These are phyloP conservation scores for Colletotrichum sp. DNA, from an alignment of 2,329 filamentous ascomycete genomes.

Conservation along the genomic window DNA sequence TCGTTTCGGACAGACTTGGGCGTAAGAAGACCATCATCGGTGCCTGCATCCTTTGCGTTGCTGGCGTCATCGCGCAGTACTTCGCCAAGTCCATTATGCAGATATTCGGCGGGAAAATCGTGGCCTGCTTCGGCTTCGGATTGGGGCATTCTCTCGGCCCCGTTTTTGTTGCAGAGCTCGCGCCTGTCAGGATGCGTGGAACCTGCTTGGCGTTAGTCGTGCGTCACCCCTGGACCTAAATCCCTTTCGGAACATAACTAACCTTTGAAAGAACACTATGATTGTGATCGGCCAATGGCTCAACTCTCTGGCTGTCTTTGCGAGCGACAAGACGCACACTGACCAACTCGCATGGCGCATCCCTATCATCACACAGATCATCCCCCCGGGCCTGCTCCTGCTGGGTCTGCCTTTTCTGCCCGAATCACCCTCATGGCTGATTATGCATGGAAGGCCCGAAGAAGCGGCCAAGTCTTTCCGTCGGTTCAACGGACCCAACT, in stretches of 20 bases:
- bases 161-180: constrained; percentile 37
- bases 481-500: constrained; percentile 29
- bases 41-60: constrained; percentile 19
- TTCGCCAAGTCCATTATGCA: constrained; percentile 23
- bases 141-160: constrained; percentile 34
- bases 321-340: constrained; percentile 13
- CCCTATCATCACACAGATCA: constrained; percentile 33
- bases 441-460: constrained; percentile 20
- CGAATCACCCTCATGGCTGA: constrained; percentile 26
- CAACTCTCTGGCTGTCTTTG: constrained; percentile 17
- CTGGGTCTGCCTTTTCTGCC: constrained; percentile 24
- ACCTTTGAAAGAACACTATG: constrained; percentile 29
- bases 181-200: constrained; percentile 33
- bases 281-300: constrained; percentile 32
- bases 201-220: constrained; percentile 30
- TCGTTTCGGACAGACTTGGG: constrained; percentile 29
- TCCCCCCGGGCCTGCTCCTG: constrained; percentile 28
- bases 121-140: constrained; percentile 33
- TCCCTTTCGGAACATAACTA: not conserved
- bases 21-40: constrained; percentile 28
- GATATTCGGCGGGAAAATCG: constrained; percentile 33
- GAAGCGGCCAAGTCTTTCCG: constrained; percentile 23
- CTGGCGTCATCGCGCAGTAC: constrained; percentile 29
- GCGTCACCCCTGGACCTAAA: not conserved
- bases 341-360: constrained; percentile 31